Conservation (phyloP, 192 early-diverging fungal genomes). For the Neocallimastix lanati region DNA sequence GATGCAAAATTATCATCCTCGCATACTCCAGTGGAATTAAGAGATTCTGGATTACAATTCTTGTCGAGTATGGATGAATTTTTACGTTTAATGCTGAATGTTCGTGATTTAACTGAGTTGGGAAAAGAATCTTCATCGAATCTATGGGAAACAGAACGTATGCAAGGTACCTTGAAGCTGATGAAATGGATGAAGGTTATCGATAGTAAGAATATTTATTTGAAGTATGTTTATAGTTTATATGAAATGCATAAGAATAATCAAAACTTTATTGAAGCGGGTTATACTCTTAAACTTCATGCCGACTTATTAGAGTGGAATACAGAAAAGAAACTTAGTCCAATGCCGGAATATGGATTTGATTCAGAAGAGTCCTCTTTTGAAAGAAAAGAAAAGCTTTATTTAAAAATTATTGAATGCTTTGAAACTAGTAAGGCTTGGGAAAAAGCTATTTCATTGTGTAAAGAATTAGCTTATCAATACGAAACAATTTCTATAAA, state of each 20-base stretch:
- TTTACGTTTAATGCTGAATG: slow-evolving; percentile 22
- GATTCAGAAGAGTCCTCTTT: slow-evolving; percentile 20
- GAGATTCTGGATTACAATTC: slow-evolving; percentile 8
- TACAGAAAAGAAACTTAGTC: slow-evolving; percentile 17
- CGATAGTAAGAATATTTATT: slow-evolving; percentile 36
- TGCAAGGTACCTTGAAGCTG: slow-evolving; percentile 36
- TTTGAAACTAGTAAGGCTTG: slow-evolving; percentile 45
- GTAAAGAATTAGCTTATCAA: slow-evolving; percentile 34
- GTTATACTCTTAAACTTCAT: slow-evolving; percentile 42
- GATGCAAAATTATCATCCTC: slow-evolving; percentile 12
- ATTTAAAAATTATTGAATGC: slow-evolving; percentile 32
- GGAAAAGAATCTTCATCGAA: slow-evolving; percentile 12
- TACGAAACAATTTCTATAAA: slow-evolving; percentile 33
- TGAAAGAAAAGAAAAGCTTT: slow-evolving; percentile 44
- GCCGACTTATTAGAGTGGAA: slow-evolving; percentile 48
- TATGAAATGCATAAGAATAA: slow-evolving; percentile 29
- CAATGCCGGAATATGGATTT: slow-evolving; percentile 33
- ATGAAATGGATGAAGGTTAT: slow-evolving; percentile 41
- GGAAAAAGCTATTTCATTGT: slow-evolving; percentile 47
- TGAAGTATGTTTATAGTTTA: slow-evolving; percentile 48
- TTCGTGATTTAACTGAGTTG: slow-evolving; percentile 32
- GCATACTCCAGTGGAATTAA: not conserved
- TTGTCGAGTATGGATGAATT: slow-evolving; percentile 27
- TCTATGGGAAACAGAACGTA: slow-evolving; percentile 29
- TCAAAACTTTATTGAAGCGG: slow-evolving; percentile 45